Base-by-base conservation (phyloP, 1,284 basidiomycete species). In the Ganoderma leucocontextum region DNA sequence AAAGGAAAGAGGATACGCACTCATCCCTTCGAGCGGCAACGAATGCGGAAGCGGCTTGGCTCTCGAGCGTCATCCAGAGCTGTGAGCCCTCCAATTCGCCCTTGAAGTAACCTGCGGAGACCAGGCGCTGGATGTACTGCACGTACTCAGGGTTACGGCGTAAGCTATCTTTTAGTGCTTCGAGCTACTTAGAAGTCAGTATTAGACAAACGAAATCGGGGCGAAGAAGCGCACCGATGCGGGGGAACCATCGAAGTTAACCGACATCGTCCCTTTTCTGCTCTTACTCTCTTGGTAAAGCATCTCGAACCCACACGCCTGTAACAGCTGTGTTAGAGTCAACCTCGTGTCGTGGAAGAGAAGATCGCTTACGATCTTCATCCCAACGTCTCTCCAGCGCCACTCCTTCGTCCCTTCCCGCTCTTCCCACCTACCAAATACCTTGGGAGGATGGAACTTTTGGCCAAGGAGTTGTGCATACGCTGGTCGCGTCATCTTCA, bases 291-390 rank as follows among this genome's bases (percentile, higher is more conserved):
- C 92, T 81, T 95, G 88, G 79, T 93, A 98, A 63, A 97, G 85
- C 87, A 98, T 98, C 82, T 98, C 96, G 73, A 98, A 98, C 0
- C 96, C 96, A 71, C 94, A 95, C 4, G 95, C 91, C 94, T 95
- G 74, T 4, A 39, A 29, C 12, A 22, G 3, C 38, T 57, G 49
- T 36, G 25, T 57, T 42, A 64, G 25, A 35, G 57, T 9, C 7
- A 25, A 62, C 42, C n/a, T n/a, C 36, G 8, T 29, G 29, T 33
- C 47, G 39, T 36, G 44, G 42, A 35, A 58, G 15, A 15, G 2
- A n/a, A 1, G 33, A 13, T 33, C 22, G 0, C 88, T 64, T 72
- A 93, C 94, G 64, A 97, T 89, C 83, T 97, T 98, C 90, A 97
- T 94, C 12, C 96, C 96, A 55, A 94, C 79, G 79, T 95, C 94